These are phyloP conservation scores for Castanopsis chinensis DNA, from an alignment of 306 rosid species.

Conservation along the genomic window DNA sequence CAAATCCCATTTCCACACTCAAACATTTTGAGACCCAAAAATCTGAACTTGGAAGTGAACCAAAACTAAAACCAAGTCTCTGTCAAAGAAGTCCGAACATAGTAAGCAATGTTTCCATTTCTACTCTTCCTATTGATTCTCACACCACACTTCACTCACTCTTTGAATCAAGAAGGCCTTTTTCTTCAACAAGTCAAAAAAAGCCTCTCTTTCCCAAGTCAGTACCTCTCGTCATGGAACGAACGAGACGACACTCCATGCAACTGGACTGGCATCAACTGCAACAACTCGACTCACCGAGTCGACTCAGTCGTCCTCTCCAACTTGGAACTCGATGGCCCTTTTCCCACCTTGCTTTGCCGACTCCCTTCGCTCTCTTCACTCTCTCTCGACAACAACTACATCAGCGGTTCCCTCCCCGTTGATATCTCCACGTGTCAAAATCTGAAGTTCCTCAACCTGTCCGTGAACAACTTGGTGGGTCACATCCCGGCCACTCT, in stretches of 20 bases:
- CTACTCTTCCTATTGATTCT: conserved; percentile 11
- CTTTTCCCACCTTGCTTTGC: conserved; percentile 54
- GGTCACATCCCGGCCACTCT: conserved; percentile 49
- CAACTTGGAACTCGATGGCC: conserved; percentile 30
- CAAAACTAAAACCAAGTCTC: too few relatives aligned
- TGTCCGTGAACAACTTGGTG: conserved; percentile 47
- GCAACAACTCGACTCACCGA: conserved; percentile 19
- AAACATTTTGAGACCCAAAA: background rate
- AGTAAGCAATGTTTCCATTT: conserved; percentile 8
- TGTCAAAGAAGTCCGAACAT: background rate
- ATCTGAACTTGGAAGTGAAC: too few relatives aligned
- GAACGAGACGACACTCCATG: conserved; percentile 54
- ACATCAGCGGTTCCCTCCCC: conserved; percentile 33
- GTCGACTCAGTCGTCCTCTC: conserved; percentile 48
- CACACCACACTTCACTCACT: conserved; percentile 12
- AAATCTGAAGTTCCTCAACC: conserved; percentile 41
- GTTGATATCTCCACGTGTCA: conserved; percentile 31
- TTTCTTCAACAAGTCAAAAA: conserved; percentile 49
- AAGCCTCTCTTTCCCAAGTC: conserved; percentile 43
- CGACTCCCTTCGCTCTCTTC: conserved; percentile 56
- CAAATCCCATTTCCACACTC: background rate
- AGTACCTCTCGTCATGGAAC: conserved; percentile 53
- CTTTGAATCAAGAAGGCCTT: conserved; percentile 70
- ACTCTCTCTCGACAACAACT: conserved; percentile 44
- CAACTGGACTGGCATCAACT: conserved; percentile 50